Evolutionary conservation across 148 eudicot genomes (phyloP).

Genomic region (Bassia scoparia): DNA sequence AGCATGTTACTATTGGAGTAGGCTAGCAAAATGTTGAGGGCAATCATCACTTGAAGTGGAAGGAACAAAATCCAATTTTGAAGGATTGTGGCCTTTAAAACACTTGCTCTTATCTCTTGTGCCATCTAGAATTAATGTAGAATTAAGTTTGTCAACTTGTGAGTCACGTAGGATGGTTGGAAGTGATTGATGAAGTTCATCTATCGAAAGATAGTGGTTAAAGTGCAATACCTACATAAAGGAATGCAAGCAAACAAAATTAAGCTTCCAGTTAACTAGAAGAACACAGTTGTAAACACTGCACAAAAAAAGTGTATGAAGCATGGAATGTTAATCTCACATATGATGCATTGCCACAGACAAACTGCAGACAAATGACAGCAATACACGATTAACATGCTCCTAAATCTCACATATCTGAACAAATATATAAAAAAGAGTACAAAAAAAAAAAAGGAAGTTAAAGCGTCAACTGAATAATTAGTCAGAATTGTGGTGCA

Average conservation of each 20-base stretch:
- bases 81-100: conserved; percentile 25
- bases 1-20: conserved; percentile 21
- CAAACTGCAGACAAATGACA: neutral
- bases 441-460: neutral
- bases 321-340: neutral
- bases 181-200: conserved; percentile 33
- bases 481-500: too few species aligned
- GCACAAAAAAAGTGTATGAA: neutral
- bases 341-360: neutral
- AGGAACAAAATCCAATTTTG: conserved; percentile 19
- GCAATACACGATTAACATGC: neutral
- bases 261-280: conserved; percentile 13
- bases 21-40: conserved; percentile 14
- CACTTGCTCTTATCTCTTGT: conserved; percentile 17
- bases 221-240: conserved; percentile 51
- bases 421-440: neutral
- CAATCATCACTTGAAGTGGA: conserved; percentile 25
- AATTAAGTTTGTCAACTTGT: conserved; percentile 30
- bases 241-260: conserved; percentile 5
- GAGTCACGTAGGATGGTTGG: conserved; percentile 21
- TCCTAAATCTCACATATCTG: neutral
- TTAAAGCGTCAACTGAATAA: neutral
- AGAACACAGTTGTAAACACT: conserved; percentile 3
- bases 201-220: conserved; percentile 52
- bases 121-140: conserved; percentile 14